These are phyloP conservation scores for Podospora bellae-mahoneyi DNA, from an alignment of 495 filamentous ascomycete species.

Conservation along the genomic window DNA sequence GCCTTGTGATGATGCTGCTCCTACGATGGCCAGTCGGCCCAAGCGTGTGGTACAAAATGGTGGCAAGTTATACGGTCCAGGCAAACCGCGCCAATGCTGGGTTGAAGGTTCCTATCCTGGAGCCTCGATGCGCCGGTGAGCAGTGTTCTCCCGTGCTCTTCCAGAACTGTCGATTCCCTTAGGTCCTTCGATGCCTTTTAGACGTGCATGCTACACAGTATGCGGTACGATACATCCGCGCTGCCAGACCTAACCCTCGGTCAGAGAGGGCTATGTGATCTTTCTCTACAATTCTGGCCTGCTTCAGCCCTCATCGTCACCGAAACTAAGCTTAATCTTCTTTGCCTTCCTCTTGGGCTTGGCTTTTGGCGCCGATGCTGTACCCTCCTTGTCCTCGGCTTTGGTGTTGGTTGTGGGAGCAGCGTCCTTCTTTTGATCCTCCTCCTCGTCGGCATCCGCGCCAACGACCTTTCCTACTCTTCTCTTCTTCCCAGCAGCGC, in stretches of 20 bases:
- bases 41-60: background rate
- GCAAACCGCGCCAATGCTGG: background rate
- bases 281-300: background rate
- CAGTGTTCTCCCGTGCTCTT: background rate
- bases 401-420: background rate
- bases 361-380: slow-evolving; percentile 13
- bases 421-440: slow-evolving; percentile 23
- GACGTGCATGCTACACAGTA: background rate
- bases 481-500: slow-evolving; percentile 45
- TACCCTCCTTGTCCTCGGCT: slow-evolving; percentile 15
- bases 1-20: background rate
- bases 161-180: background rate
- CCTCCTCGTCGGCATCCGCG: slow-evolving; percentile 21
- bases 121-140: background rate
- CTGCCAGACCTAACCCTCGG: background rate
- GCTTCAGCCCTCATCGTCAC: slow-evolving; percentile 46
- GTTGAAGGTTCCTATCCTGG: background rate
- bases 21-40: background rate
- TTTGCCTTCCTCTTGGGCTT: slow-evolving; percentile 49
- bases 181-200: background rate
- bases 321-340: slow-evolving; percentile 60
- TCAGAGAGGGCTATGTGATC: background rate
- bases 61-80: too few relatives aligned
- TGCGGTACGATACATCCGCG: background rate
- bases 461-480: slow-evolving; percentile 49